A percentile compares a stretch with the other conserved stretches of the same genome.
Conservation (phyloP, 2,329 filamentous ascomycete species). For the Aspergillus sergii region DNA sequence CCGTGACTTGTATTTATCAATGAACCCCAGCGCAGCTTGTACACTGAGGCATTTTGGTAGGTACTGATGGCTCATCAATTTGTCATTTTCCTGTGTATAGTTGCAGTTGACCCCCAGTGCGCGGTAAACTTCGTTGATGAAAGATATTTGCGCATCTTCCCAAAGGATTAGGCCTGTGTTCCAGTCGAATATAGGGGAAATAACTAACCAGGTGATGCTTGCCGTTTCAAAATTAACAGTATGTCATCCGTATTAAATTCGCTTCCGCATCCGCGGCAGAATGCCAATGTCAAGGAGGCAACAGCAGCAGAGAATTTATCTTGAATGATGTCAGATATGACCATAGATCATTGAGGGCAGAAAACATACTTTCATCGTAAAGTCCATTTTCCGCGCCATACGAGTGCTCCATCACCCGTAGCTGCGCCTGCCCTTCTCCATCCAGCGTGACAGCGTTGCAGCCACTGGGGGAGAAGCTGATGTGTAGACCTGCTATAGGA, state of each 20-base stretch:
- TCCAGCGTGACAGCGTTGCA: slow-evolving; percentile 44
- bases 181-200: slow-evolving; percentile 37
- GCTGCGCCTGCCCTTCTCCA: slow-evolving; percentile 41
- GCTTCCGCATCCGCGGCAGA: slow-evolving; percentile 51
- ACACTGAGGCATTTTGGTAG: slow-evolving; percentile 78
- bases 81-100: slow-evolving; percentile 77
- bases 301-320: slow-evolving; percentile 56
- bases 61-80: slow-evolving; percentile 70
- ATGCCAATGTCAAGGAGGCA: slow-evolving; percentile 61
- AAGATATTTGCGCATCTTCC: slow-evolving; percentile 62
- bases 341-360: background rate
- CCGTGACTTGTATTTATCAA: slow-evolving; percentile 63
- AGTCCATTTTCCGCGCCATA: slow-evolving; percentile 39
- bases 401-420: slow-evolving; percentile 44
- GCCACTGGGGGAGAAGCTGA: slow-evolving; percentile 48
- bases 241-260: slow-evolving; percentile 69
- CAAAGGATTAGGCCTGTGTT: slow-evolving; percentile 17
- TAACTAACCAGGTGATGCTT: slow-evolving; percentile 41
- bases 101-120: slow-evolving; percentile 76
- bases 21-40: slow-evolving; percentile 76
- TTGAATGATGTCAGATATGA: slow-evolving; percentile 19
- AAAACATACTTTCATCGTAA: slow-evolving; percentile 41
- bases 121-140: slow-evolving; percentile 68
- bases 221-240: slow-evolving; percentile 65
- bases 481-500: slow-evolving; percentile 34